Base-by-base conservation (phyloP, 2,329 filamentous ascomycete genomes). In the Byssothecium circinans region DNA sequence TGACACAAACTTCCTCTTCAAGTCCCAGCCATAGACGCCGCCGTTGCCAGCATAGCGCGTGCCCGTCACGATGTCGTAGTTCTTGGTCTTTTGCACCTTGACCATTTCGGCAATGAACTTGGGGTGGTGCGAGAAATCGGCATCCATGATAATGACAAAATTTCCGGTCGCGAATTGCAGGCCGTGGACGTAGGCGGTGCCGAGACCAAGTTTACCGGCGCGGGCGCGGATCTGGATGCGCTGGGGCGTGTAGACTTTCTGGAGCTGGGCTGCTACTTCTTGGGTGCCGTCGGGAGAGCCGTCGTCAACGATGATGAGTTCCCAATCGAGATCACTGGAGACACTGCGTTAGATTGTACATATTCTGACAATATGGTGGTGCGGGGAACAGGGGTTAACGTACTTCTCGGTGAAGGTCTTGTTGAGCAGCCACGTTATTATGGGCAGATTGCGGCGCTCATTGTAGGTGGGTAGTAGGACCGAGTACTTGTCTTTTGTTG, bases 101-200 rank as follows among this genome's bases (percentile, higher is more conserved):
- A 99, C 89, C 90, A 99, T 97, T 68, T 86, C 80, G 44, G 91
- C 86, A 74, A 99, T 96, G 82, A 97, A 99, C 77, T 97, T 99
- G 69, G 94, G 94, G 80, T 99, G 94, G 78, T 99, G 94, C 62
- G 85, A 90, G 81, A 99, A 99, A 77, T 99, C 94, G 75, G 95
- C 94, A 78, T 99, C 94, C 94, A 99, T 99, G 81, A 99, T 99
- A 79, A 99, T 89, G 70, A 99, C 89, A 69, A 85, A 97, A 81
- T 95, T 96, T 64, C 94, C 94, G 18, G 85, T 91, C 19, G 82
- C 87, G 70, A 88, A 97, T 72, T 96, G 84, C 51, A 99, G 81
- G 43, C 92, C 92, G 74, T 96, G 91, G 32, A 96, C 89, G 76
- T 97, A 97, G 40, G 92, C 92, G 2, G 92, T 96, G 60, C 92